phyloP scores from a whole-genome alignment of 371 early-diverging fungal species.

The Blakeslea trispora region DNA sequence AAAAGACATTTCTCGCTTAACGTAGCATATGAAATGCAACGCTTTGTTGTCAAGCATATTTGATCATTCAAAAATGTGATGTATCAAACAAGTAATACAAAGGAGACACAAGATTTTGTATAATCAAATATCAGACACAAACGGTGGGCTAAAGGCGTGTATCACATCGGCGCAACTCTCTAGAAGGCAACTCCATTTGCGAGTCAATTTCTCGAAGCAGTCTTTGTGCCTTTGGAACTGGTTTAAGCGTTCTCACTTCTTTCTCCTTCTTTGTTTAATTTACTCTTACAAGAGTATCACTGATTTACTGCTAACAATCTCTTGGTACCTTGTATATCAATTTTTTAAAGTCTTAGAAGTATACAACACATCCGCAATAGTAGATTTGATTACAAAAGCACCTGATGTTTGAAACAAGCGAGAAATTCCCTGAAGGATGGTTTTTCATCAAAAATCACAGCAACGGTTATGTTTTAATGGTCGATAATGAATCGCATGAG shows the following conservation, averaged over 20 bases:
- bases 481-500: constrained; percentile 34
- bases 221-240: neutral
- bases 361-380: too few relatives aligned
- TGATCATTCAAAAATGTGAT: neutral
- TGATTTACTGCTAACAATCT: too few relatives aligned
- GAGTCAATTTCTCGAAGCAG: neutral
- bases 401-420: constrained; percentile 29
- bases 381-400: neutral
- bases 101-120: constrained; percentile 7
- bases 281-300: neutral
- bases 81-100: constrained; percentile 11
- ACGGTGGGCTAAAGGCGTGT: constrained; percentile 2
- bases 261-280: constrained; percentile 13
- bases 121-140: neutral
- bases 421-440: constrained; percentile 54
- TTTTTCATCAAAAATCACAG: constrained; percentile 63
- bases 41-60: neutral
- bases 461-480: constrained; percentile 55
- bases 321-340: too few relatives aligned
- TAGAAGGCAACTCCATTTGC: constrained; percentile 1
- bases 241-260: neutral
- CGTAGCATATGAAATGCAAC: neutral
- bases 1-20: neutral
- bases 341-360: too few relatives aligned
- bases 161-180: neutral